Evolutionary conservation across 1,284 basidiomycete genomes (phyloP).

Genomic region (Ceratobasidium sp.): DNA sequence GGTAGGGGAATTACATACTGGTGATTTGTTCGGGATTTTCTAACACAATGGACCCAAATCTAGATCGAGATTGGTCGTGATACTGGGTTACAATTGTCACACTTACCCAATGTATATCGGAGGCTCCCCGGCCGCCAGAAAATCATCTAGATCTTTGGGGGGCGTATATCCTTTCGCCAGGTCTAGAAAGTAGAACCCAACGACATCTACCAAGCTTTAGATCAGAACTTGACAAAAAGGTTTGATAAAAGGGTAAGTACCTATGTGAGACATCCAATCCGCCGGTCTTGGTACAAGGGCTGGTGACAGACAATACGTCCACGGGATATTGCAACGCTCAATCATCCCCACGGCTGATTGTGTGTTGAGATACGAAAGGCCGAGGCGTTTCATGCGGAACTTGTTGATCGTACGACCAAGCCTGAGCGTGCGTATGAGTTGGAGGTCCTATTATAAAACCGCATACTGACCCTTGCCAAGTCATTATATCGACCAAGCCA

Average conservation of each 20-base stretch:
- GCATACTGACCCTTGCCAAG: conserved; percentile 66
- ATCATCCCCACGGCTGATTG: conserved; percentile 64
- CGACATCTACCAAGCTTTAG: conserved; percentile 59
- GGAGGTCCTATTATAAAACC: neutral
- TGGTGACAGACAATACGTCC: conserved; percentile 75
- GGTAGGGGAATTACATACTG: conserved; percentile 50
- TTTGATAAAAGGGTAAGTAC: no score
- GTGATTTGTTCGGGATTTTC: conserved; percentile 68
- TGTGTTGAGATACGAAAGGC: conserved; percentile 61
- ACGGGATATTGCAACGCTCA: conserved; percentile 68
- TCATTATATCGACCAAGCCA: conserved; percentile 64
- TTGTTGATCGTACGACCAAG: conserved; percentile 69
- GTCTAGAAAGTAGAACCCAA: conserved; percentile 73
- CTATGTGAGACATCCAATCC: conserved; percentile 71
- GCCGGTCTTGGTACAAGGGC: conserved; percentile 69
- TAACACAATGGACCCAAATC: conserved; percentile 72
- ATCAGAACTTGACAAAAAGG: no score
- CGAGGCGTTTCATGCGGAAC: conserved; percentile 65
- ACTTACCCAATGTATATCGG: conserved; percentile 73
- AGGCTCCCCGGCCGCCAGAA: conserved; percentile 63
- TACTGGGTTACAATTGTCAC: no score
- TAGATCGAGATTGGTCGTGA: conserved; percentile 51
- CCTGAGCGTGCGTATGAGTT: conserved; percentile 54
- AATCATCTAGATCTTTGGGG: conserved; percentile 60
- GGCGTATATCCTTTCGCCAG: conserved; percentile 64